Conservation (phyloP, 345 rosid species). For the Iberis pinnata region DNA sequence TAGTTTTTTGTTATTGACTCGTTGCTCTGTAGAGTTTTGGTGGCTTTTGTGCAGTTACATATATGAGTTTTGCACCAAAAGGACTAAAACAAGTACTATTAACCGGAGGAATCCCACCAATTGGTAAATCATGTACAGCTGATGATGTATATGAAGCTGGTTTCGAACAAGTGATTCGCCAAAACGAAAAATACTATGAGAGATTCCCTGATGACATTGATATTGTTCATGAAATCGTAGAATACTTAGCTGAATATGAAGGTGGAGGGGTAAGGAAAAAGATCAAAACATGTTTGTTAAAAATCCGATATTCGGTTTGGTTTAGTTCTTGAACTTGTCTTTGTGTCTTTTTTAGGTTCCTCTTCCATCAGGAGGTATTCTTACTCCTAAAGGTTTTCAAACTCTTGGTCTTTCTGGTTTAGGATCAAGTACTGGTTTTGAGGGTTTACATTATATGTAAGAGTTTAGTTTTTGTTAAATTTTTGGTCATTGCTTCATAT, state of each 20-base stretch:
- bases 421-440: constrained; percentile 85
- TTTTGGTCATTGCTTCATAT: neutral
- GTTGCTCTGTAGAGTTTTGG: constrained; percentile 83
- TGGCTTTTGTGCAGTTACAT: constrained; percentile 88
- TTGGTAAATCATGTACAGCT: constrained; percentile 63
- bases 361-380: constrained; percentile 85
- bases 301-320: constrained; percentile 1
- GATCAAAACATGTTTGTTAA: constrained; percentile 11
- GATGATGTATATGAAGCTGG: constrained; percentile 58
- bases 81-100: constrained; percentile 85
- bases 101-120: constrained; percentile 91
- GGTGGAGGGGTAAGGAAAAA: constrained; percentile 73
- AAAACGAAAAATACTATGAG: constrained; percentile 81
- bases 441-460: constrained; percentile 87
- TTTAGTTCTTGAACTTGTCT: constrained; percentile 3
- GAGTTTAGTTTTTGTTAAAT: constrained; percentile 14
- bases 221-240: constrained; percentile 56
- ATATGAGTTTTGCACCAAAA: constrained; percentile 79
- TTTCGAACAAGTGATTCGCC: constrained; percentile 47
- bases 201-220: constrained; percentile 80
- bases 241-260: constrained; percentile 63
- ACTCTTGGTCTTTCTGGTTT: constrained; percentile 73
- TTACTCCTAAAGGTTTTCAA: constrained; percentile 77
- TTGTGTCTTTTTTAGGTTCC: constrained; percentile 41
- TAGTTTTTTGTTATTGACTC: no score